phyloP scores from a whole-genome alignment of 805 yeast species.

The Saturnispora diversa region DNA sequence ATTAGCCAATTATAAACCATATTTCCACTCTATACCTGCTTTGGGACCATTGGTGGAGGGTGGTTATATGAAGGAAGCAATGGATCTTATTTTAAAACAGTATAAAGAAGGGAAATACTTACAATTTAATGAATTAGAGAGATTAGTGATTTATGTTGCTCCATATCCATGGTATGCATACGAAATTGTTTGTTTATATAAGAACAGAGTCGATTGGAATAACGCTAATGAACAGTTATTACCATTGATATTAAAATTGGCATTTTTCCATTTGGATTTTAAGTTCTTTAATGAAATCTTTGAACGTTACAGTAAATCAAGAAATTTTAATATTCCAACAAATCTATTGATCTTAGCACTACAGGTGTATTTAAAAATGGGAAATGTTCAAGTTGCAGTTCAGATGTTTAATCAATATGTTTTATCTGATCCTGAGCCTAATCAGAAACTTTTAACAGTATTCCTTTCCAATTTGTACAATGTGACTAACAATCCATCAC shows the following conservation, averaged over 20 bases:
- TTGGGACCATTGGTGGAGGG: conserved; percentile 5
- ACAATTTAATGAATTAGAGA: conserved; percentile 22
- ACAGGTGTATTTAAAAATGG: conserved; percentile 22
- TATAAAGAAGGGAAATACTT: conserved; percentile 11
- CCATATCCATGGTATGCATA: conserved; percentile 18
- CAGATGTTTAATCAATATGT: conserved; percentile 27
- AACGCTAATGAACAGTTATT: conserved; percentile 15
- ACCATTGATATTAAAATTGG: conserved; percentile 16
- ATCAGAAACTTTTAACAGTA: conserved; percentile 16
- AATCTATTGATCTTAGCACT: conserved; percentile 20
- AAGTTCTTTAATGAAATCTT: conserved; percentile 21
- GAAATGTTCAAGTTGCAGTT: conserved; percentile 22
- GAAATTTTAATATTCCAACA: conserved; percentile 13
- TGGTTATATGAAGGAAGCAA: conserved; percentile 9
- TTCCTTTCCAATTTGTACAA: conserved; percentile 19
- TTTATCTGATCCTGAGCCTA: conserved; percentile 16
- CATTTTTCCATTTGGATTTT: conserved; percentile 19
- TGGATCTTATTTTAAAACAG: conserved; percentile 9
- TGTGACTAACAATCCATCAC: conserved; percentile 18
- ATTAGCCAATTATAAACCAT: conserved; percentile 3
- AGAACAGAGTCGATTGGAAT: conserved; percentile 15
- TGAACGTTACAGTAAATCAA: conserved; percentile 13
- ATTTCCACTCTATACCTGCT: conserved; percentile 6
- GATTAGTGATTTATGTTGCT: conserved; percentile 17
- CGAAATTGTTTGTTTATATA: conserved; percentile 16